Evolutionary conservation across 495 filamentous ascomycete species (phyloP), one percentile per base, ranked within the genome.

Genomic region (Aspergillus affinis): DNA sequence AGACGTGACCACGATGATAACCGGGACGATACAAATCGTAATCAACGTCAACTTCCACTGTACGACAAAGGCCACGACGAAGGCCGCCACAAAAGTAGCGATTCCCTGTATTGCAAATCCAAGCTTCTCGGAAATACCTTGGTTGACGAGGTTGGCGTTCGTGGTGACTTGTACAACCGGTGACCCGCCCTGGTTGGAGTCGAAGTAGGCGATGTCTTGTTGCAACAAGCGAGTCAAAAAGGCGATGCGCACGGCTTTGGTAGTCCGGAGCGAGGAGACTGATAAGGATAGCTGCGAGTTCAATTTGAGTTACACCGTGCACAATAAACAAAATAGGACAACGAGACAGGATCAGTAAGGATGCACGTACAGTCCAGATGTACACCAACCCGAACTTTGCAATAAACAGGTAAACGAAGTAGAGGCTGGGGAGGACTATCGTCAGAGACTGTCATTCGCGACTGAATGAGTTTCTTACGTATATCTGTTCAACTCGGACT

Each of bases 151-250:
- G 27, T 68, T 68, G 23, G 58, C 62, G 15, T 62, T 81, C 5
- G 74, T 72, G 2, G 90, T 92, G 63, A 92, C 91, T 61, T 89
- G 82, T 0, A 88, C 90, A 0, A 90, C 90, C 61, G 93, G 89
- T 68, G 91, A 89, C 56, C 90, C 90, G 36, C 89, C 86, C 46
- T 87, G 87, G 13, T 90, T 82, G 61, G 86, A 86, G 69, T 93
- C 90, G 72, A 91, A 93, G 69, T 89, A 92, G 36, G 83, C 89
- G 64, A 92, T 86, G 70, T 93, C 92, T 65, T 93, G 90, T 17
- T 46, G 52, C 32, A 54, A 21, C 9, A 54, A 44, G 19, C 36
- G 52, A 6, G 52, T 54, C 32, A 54, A 46, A 44, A 46, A 54
- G 9, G 32, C 32, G 18, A 45, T 46, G 13, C 52, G 30, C 2